These are phyloP conservation scores for Nephelium lappaceum DNA, from an alignment of 345 rosid genomes.

Conservation along the genomic window DNA sequence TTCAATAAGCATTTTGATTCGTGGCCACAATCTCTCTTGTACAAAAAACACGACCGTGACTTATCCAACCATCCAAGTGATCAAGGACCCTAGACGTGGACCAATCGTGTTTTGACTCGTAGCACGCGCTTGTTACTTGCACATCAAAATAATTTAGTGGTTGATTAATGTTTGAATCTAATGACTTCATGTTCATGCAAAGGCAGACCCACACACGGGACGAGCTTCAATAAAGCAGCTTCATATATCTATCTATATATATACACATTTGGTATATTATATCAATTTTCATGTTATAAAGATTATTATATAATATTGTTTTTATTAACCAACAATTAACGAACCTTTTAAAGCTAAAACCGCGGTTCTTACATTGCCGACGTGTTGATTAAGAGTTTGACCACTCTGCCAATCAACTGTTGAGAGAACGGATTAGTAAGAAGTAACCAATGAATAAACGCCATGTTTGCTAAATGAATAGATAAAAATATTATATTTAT, in stretches of 20 bases:
- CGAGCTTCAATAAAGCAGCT: not conserved
- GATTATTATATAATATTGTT: no score
- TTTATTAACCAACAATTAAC: not conserved
- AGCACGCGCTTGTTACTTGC: constrained; percentile 19
- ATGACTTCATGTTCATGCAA: not conserved
- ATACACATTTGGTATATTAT: no score
- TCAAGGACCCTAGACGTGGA: constrained; percentile 28
- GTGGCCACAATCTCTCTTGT: not conserved
- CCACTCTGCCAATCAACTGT: not conserved
- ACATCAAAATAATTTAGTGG: constrained; percentile 15
- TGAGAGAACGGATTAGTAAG: not conserved
- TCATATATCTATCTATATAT: not conserved
- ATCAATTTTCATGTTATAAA: no score
- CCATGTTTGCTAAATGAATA: not conserved
- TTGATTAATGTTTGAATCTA: not conserved
- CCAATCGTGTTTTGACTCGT: constrained; percentile 33
- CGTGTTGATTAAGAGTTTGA: not conserved
- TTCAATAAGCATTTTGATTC: not conserved
- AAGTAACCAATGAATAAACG: not conserved
- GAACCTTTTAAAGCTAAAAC: not conserved
- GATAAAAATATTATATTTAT: not conserved
- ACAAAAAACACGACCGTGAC: constrained; percentile 5
- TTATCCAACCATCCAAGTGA: not conserved
- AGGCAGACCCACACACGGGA: not conserved
- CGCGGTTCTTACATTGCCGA: not conserved